Base-by-base conservation (phyloP, 225 moss, liverwort and hornwort species). In the Sphagnum contortum region DNA sequence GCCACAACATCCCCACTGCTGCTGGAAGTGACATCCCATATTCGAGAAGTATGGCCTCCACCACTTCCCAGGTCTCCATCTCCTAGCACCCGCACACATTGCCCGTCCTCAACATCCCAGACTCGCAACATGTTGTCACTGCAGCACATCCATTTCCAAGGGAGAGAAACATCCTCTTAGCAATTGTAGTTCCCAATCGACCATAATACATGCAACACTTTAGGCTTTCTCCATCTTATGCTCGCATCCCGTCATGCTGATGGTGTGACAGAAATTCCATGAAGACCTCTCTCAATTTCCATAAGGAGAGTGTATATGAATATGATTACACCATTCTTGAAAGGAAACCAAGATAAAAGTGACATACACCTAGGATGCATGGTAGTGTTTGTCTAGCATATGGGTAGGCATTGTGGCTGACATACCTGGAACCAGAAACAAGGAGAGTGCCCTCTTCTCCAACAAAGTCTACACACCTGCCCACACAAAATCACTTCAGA, bases 401-500 rank as follows among this genome's bases (percentile, higher is more conserved):
- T 29, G 29, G 29, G 29, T 29, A 1, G 29, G 29, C 29, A 29
- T 29, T 29, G 29, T 29, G 44, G 3, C 5, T 64, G n/a, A 63
- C 67, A 60, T 55, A 92, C 92, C 90, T 94, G 48, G 94, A 94
- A 54, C 94, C 94, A 45, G 94, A 91, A 47, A 94, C 84, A 55
- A 94, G 76, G 72, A 88, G 90, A 3, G 88, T 77, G 66, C 94
- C 94, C 69, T 94, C 90, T 65, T 87, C 90, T 48, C 94, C 94
- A 72, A 94, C 79, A 80, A 94, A 94, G 69, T 94, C 94, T 70
- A 94, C 94, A 78, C 94, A 94, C 78, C 92, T 92, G 86, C 57
- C 49, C 61, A 68, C 71, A 57, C 12, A 52, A 53, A 48, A 81
- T 8, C 57, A 58, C 8, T 73, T 52, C 48, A 55, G 63, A 12